These are phyloP conservation scores for Meyerozyma guilliermondii DNA, from an alignment of 1,139 yeast species.

Conservation along the genomic window DNA sequence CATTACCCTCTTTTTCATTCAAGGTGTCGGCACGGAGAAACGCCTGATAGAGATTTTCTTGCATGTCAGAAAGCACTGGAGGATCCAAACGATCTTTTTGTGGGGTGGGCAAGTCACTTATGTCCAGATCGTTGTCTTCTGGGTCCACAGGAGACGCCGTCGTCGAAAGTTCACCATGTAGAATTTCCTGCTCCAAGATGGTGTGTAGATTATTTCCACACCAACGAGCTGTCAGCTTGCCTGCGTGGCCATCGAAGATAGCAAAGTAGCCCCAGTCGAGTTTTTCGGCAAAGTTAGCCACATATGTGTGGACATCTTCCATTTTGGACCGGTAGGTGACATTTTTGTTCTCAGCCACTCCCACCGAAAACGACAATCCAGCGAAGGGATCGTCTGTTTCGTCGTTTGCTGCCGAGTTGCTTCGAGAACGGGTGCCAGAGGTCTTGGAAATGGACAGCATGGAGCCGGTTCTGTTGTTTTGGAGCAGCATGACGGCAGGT, in stretches of 20 bases:
- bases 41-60: conserved; percentile 52
- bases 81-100: too few species aligned
- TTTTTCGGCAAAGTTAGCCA: conserved; percentile 84
- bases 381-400: conserved; percentile 29
- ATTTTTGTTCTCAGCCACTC: conserved; percentile 87
- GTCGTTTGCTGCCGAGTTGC: not conserved
- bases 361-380: conserved; percentile 67
- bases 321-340: conserved; percentile 75
- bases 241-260: conserved; percentile 97
- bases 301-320: conserved; percentile 97
- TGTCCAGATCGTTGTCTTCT: not conserved
- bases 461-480: not conserved
- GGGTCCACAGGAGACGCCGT: conserved; percentile 11
- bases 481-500: not conserved
- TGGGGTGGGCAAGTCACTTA: not conserved
- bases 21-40: conserved; percentile 72
- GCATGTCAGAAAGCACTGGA: conserved; percentile 35
- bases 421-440: conserved; percentile 1
- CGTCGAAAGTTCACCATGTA: conserved; percentile 13
- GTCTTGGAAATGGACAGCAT: conserved; percentile 2
- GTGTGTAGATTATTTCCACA: conserved; percentile 84
- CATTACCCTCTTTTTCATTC: conserved; percentile 55
- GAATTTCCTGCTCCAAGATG: conserved; percentile 52
- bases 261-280: conserved; percentile 96
- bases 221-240: conserved; percentile 90